These are phyloP conservation scores for Scheffersomyces cryptocercus DNA, from an alignment of 1,139 yeast genomes.

Conservation along the genomic window DNA sequence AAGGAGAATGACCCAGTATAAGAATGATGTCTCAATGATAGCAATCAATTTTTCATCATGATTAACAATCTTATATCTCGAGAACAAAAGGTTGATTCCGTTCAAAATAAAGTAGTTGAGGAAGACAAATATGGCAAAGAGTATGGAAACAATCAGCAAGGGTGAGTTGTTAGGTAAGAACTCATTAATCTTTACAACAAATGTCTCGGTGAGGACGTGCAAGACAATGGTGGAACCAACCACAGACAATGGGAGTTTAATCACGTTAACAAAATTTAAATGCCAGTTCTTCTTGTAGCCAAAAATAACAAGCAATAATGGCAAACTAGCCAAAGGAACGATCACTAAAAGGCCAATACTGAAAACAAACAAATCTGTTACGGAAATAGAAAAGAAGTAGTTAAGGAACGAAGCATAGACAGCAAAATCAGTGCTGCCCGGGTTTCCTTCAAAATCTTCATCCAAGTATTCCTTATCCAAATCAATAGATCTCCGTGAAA, in stretches of 20 bases:
- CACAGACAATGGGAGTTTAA: constrained; percentile 61
- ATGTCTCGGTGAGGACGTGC: constrained; percentile 32
- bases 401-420: constrained; percentile 67
- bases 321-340: constrained; percentile 55
- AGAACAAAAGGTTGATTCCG: constrained; percentile 40
- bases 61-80: constrained; percentile 50
- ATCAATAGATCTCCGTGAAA: constrained; percentile 41
- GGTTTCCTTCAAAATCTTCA: constrained; percentile 1
- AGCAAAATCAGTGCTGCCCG: constrained; percentile 40
- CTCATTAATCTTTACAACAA: constrained; percentile 46
- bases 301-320: constrained; percentile 50
- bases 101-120: constrained; percentile 59
- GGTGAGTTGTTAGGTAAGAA: constrained; percentile 61
- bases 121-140: constrained; percentile 52
- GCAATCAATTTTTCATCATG: constrained; percentile 74
- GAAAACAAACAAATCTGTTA: constrained; percentile 43
- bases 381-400: constrained; percentile 54
- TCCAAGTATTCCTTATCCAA: constrained; percentile 32
- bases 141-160: constrained; percentile 29
- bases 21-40: constrained; percentile 55
- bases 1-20: constrained; percentile 59
- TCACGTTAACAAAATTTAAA: constrained; percentile 34
- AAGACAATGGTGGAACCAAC: constrained; percentile 41
- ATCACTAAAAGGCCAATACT: constrained; percentile 52
- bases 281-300: constrained; percentile 52